Base-by-base conservation (phyloP, 805 yeast species). In the Yarrowia sp. region DNA sequence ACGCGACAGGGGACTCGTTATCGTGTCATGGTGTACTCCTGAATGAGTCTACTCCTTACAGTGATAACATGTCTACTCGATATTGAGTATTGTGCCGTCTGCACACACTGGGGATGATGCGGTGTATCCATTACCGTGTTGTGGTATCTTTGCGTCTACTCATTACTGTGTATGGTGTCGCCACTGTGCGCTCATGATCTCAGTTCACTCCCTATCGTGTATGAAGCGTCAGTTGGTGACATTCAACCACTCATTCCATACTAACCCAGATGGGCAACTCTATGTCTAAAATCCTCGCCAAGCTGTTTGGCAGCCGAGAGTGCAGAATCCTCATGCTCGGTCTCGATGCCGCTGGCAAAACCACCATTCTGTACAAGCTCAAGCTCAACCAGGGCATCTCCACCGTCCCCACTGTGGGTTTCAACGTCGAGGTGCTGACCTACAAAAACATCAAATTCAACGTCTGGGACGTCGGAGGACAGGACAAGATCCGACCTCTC, bases 391-490 rank as follows among this genome's bases (percentile, higher is more conserved):
- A 84, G 68, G 74, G 83, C 80, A 82, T 82, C 67, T 85, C 89
- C 47, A 89, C 96, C 0, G 95, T 91, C 5, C 97, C 97, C 22
- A 92, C 97, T 0, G 96, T 91, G 22, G 97, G 97, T 1, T 92
- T 92, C 79, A 92, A 92, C 76, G 95, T 90, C 57, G 96, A 90
- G 76, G 88, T 93, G 3, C 90, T 90, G 68, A 85, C 88, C 66
- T 89, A 87, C 76, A 88, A 87, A 74, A 89, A 89, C 75, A 87
- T 89, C 66, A 86, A 89, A 65, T 89, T 90, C 78, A 90, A 91
- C 67, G 92, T 90, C 74, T 90, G 96, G 96, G 96, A 90, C 76
- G 95, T 95, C 67, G 98, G 98, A 78, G 98, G 97, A 74, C 98
- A 91, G 79, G 96, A 89, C 72, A 81, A 96, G 75, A 84, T 92